Percentiles rank a stretch among this genome's conserved stretches.
Conservation (phyloP, 2,329 filamentous ascomycete genomes). For the Diplodia mutila region DNA sequence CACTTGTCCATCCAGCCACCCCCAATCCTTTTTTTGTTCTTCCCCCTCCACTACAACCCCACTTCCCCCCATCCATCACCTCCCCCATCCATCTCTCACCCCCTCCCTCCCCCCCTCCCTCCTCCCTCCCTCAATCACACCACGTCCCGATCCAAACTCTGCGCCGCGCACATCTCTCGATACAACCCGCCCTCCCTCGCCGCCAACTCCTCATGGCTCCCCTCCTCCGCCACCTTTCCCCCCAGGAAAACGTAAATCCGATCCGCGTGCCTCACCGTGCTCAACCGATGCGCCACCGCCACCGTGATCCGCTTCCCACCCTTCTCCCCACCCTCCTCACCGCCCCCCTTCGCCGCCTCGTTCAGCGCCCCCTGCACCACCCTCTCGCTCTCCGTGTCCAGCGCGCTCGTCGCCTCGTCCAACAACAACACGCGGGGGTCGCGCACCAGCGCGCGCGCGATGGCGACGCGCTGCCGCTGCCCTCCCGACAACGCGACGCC, state of each 20-base stretch:
- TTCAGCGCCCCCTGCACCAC: constrained; percentile 72
- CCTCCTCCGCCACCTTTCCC: constrained; percentile 44
- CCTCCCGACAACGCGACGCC: constrained; percentile 57
- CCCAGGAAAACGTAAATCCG: constrained; percentile 47
- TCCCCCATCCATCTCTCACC: no score
- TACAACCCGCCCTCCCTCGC: constrained; percentile 43
- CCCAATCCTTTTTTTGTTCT: no score
- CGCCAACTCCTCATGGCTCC: constrained; percentile 47
- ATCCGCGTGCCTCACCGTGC: constrained; percentile 44
- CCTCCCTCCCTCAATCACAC: neutral
- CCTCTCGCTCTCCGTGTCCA: constrained; percentile 69
- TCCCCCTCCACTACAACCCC: no score
- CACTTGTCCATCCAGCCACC: no score
- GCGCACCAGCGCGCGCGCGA: constrained; percentile 59
- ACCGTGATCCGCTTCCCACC: constrained; percentile 41
- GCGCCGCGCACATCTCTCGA: constrained; percentile 50
- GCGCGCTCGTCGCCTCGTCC: constrained; percentile 62
- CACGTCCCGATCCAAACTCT: constrained; percentile 43
- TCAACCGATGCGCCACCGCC: constrained; percentile 47
- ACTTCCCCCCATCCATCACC: no score
- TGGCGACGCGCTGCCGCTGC: constrained; percentile 60
- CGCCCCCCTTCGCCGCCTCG: constrained; percentile 42
- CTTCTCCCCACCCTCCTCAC: neutral
- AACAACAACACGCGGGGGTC: constrained; percentile 58
- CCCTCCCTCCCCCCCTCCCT: no score